phyloP scores from a whole-genome alignment of 78 protist species.

The Dictyostelium firmibasis region DNA sequence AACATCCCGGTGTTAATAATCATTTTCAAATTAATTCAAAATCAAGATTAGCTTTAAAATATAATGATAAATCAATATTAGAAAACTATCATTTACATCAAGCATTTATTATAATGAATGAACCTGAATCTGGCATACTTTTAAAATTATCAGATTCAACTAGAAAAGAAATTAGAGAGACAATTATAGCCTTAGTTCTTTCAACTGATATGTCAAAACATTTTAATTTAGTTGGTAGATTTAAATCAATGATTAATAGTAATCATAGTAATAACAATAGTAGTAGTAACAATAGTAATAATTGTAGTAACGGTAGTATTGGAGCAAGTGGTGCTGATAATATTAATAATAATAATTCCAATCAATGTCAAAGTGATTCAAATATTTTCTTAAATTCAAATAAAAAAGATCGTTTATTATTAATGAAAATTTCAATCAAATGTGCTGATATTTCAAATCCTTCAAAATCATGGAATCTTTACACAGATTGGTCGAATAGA shows the following conservation, averaged over 20 bases:
- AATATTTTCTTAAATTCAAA: background rate
- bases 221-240: slow-evolving; percentile 37
- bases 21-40: slow-evolving; percentile 50
- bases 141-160: background rate
- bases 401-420: slow-evolving; percentile 50
- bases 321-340: background rate
- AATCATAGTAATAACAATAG: background rate
- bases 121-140: background rate
- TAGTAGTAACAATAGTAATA: background rate
- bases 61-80: slow-evolving; percentile 78
- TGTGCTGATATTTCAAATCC: slow-evolving; percentile 77
- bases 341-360: background rate
- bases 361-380: background rate
- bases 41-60: slow-evolving; percentile 64
- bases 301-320: background rate
- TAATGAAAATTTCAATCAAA: slow-evolving; percentile 66
- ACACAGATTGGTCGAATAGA: slow-evolving; percentile 35
- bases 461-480: slow-evolving; percentile 5
- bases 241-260: slow-evolving; percentile 1
- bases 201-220: slow-evolving; percentile 82
- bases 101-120: slow-evolving; percentile 25
- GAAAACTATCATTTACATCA: slow-evolving; percentile 61
- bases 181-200: slow-evolving; percentile 13
- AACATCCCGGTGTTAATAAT: slow-evolving; percentile 80
- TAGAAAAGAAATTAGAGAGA: slow-evolving; percentile 23